Evolutionary conservation across 495 filamentous ascomycete genomes (phyloP), one percentile per base, ranked within the genome.

Genomic region (Coniosporium apollinis): DNA sequence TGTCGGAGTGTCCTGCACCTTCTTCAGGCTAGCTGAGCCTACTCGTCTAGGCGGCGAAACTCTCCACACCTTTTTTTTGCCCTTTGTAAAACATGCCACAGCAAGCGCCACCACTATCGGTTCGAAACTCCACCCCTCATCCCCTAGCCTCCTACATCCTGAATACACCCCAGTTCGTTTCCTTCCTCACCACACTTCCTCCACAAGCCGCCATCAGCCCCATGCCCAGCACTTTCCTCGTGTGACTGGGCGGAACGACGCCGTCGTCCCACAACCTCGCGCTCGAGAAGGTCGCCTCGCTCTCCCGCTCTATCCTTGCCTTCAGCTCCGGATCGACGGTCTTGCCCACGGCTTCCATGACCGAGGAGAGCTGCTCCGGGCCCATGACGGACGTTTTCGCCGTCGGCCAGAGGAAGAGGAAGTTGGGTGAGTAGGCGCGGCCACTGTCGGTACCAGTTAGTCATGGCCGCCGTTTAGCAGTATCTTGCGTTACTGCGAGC

Each of bases 331-430:
- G 77, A 54, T 96, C 87, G 1, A 72, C 79, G 11, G 66, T 68
- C 54, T 81, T 79, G 5, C 89, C 86, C 0, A 97, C 91, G 2
- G 86, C 77, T 59, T 84, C 77, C 89, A 97, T 97, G 22, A 97
- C 89, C 3, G 76, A 68, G 2, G 76, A 79, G 11, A 97, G 65
- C 60, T 97, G 89, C 62, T 94, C 86, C 14, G 77, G 70, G 24
- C 89, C 89, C 89, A 97, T 97, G 38, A 97, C 89, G 5, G 79
- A 82, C 41, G 94, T 87, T 46, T 79, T 77, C 14, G 89, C 83
- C 48, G 91, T 94, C 10, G 89, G 91, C 89, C 89, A 97, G 73
- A 89, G 92, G 74, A 82, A 97, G 37, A 97, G 58, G 51, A 97
- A 78, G 9, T 86, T 63, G 1, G 89, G 89, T 3, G 71, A 71